Percentiles rank a stretch among this genome's conserved stretches.
These are phyloP conservation scores for Mrakiaceae sp. DNA, from an alignment of 1,284 basidiomycete species.

Conservation along the genomic window DNA sequence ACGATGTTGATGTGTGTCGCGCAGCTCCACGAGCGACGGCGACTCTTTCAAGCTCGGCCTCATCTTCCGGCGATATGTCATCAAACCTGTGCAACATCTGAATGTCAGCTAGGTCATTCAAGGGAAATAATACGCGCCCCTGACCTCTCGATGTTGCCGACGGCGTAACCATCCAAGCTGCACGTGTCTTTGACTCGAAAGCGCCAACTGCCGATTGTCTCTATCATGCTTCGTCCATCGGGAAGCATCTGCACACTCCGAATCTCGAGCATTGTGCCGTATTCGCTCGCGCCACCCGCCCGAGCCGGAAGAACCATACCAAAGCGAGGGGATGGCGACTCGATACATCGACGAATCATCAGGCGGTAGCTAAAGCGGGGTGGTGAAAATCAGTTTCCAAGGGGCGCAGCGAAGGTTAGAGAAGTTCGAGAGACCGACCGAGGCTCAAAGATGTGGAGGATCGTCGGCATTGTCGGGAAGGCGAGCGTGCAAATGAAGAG, in stretches of 20 bases:
- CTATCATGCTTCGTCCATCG: slow-evolving; percentile 81
- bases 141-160: slow-evolving; percentile 62
- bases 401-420: not conserved
- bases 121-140: slow-evolving; percentile 17
- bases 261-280: slow-evolving; percentile 89
- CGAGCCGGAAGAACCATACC: slow-evolving; percentile 76
- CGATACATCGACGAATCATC: slow-evolving; percentile 84
- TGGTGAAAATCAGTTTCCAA: not conserved
- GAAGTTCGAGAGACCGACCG: slow-evolving; percentile 33
- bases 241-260: slow-evolving; percentile 71
- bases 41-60: slow-evolving; percentile 34
- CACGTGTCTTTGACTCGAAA: slow-evolving; percentile 77
- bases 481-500: slow-evolving; percentile 82
- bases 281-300: slow-evolving; percentile 37
- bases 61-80: slow-evolving; percentile 44
- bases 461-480: slow-evolving; percentile 80
- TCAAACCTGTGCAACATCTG: slow-evolving; percentile 37
- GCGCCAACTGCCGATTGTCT: slow-evolving; percentile 69
- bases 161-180: slow-evolving; percentile 74
- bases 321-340: slow-evolving; percentile 59
- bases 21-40: slow-evolving; percentile 37
- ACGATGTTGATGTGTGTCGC: not conserved
- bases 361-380: slow-evolving; percentile 51
- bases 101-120: not conserved
- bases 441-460: slow-evolving; percentile 87